phyloP scores from a whole-genome alignment of 1,139 yeast species.

The Kodamaea suecica region DNA sequence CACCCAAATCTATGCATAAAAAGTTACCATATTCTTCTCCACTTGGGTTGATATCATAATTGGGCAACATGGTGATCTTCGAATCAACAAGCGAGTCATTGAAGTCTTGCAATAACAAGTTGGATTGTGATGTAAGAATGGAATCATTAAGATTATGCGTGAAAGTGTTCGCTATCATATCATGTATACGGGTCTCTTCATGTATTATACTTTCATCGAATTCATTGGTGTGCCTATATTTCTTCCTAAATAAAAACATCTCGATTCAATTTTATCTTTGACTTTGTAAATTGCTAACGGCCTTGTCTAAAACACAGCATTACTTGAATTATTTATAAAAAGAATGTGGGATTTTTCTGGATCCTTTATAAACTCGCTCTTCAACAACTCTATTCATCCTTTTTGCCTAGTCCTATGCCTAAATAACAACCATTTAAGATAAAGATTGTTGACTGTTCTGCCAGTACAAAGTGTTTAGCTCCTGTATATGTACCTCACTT shows the following conservation, averaged over 20 bases:
- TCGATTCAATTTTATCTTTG: background rate
- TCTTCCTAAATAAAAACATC: constrained; percentile 9
- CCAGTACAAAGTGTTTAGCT: background rate
- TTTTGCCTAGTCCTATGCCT: too few species aligned
- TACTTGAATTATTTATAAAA: background rate
- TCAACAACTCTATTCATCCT: too few species aligned
- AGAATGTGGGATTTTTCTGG: too few species aligned
- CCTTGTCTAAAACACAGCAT: background rate
- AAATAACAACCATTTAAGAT: background rate
- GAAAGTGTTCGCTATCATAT: constrained; percentile 7
- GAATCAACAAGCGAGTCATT: constrained; percentile 33
- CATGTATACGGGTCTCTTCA: too few species aligned
- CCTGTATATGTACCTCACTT: background rate
- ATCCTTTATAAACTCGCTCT: too few species aligned
- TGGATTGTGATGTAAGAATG: constrained; percentile 14
- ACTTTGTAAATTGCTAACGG: too few species aligned
- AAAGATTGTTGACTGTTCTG: constrained; percentile 3
- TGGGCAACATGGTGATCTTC: constrained; percentile 46
- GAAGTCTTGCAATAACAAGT: constrained; percentile 18
- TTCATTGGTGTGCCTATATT: too few species aligned
- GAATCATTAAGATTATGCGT: constrained; percentile 13
- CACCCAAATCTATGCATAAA: constrained; percentile 54
- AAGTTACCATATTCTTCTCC: constrained; percentile 44
- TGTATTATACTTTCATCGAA: too few species aligned
- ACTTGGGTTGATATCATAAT: constrained; percentile 39